Base-by-base conservation (phyloP, 768 basidiomycete genomes). In the Podaxis carcinomalis region DNA sequence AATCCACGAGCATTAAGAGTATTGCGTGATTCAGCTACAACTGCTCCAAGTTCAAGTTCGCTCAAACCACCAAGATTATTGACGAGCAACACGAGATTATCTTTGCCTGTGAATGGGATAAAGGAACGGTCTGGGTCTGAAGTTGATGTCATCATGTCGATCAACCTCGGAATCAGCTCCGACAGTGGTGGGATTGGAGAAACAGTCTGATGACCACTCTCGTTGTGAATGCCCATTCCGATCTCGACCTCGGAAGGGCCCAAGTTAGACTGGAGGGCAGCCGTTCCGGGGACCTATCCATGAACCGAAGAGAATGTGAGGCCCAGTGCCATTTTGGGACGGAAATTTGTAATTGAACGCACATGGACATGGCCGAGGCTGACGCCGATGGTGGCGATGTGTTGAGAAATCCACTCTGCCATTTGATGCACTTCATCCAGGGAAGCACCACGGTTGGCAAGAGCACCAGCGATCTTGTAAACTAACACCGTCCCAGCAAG, bases 161-260 rank as follows among this genome's bases (percentile, higher is more conserved):
- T 74, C 49, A 95, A 78, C 64, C 83, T 77, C n/a, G 80, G 78
- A 49, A 95, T 77, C 58, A 95, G 84, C 63, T 88, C 77, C 14
- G 82, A 78, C 51, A 92, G 81, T 9, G 87, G 79, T 0, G 93
- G 93, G 2, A 88, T 78, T 3, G 89, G 90, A 0, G 87, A 86
- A 37, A 89, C 65, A 28, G 86, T 86, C 44, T 78, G 75, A 63
- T 86, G 80, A 6, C 90, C 94, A 51, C 86, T 84, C 74, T 96
- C 94, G 67, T 96, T 96, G 75, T 96, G 94, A 59, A 96, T 90
- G 11, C 94, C 91, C 78, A 92, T 85, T 16, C 94, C 94, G 61
- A 96, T 88, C 74, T 96, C 94, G 56, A 94, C 84, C 70, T 93
- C 90, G 21, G 81, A 74, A 11, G 73, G 67, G 3, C 77, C 77